Conservation (phyloP, 2,329 filamentous ascomycete genomes). For the Diaporthe aspalathi region DNA sequence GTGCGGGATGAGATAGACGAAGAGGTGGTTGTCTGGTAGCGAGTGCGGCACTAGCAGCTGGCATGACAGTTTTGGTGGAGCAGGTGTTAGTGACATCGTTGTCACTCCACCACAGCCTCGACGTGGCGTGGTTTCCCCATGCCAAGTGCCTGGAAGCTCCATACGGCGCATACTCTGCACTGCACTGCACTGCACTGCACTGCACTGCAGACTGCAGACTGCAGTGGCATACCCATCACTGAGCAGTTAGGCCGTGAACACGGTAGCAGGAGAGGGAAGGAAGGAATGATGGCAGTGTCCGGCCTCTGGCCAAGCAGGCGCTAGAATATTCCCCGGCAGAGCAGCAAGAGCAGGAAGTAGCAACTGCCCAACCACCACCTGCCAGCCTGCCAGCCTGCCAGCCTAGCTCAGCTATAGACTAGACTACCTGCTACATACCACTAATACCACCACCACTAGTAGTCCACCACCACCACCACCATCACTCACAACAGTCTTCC, state of each 20-base stretch:
- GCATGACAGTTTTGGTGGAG: constrained; percentile 26
- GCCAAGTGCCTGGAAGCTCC: no score
- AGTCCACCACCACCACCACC: no score
- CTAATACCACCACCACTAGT: no score
- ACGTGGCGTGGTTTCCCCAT: constrained; percentile 27
- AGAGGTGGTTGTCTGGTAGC: not conserved
- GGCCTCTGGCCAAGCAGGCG: constrained; percentile 7
- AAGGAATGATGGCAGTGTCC: constrained; percentile 8
- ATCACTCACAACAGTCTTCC: no score
- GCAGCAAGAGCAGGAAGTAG: no score
- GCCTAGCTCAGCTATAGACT: no score
- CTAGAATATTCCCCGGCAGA: constrained; percentile 34
- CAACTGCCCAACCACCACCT: not conserved
- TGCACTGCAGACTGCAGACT: no score
- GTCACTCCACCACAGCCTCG: constrained; percentile 35
- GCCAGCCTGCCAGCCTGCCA: not conserved
- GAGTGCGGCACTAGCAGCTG: constrained; percentile 27
- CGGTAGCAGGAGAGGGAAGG: not conserved
- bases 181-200: no score
- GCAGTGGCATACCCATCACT: no score
- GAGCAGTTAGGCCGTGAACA: not conserved
- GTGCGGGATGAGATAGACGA: constrained; percentile 17
- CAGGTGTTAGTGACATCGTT: constrained; percentile 32
- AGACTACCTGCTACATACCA: no score
- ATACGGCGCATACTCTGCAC: no score